These are phyloP conservation scores for Penicillium lagena DNA, from an alignment of 495 filamentous ascomycete species.

Conservation along the genomic window DNA sequence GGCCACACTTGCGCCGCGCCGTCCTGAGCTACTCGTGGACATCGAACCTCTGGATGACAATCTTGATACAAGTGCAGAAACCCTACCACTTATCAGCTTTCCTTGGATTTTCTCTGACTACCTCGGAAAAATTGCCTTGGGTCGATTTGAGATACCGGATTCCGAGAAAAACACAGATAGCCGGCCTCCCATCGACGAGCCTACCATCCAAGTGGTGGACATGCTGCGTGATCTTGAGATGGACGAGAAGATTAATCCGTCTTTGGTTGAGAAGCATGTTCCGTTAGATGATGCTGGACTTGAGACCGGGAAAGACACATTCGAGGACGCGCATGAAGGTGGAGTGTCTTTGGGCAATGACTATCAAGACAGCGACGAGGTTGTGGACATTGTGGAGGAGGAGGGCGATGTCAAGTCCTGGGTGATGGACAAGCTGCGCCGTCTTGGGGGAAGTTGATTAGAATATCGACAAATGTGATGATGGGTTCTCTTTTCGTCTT, in stretches of 20 bases:
- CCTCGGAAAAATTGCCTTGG: constrained; percentile 65
- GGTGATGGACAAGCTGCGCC: constrained; percentile 11
- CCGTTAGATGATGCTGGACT: too few species aligned
- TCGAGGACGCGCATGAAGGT: too few species aligned
- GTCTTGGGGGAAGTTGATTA: too few species aligned
- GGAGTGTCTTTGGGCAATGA: too few species aligned
- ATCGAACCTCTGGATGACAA: constrained; percentile 18
- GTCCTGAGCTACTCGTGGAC: constrained; percentile 9
- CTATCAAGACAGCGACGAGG: not conserved
- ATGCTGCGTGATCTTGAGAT: not conserved
- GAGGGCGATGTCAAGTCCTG: constrained; percentile 19
- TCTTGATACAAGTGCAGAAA: constrained; percentile 20
- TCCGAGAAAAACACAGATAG: too few species aligned
- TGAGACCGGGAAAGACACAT: not conserved
- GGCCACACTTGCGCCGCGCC: constrained; percentile 35
- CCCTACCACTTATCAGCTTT: constrained; percentile 82
- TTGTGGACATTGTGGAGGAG: constrained; percentile 21
- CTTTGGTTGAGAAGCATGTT: too few species aligned
- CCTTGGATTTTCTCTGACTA: constrained; percentile 80
- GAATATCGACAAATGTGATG: too few species aligned
- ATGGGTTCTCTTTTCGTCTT: too few species aligned
- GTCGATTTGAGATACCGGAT: constrained; percentile 12
- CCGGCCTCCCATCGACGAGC: not conserved
- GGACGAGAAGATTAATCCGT: too few species aligned
- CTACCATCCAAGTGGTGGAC: not conserved